Conservation (phyloP, 1,284 basidiomycete genomes). For the Xanthoconium separans region DNA sequence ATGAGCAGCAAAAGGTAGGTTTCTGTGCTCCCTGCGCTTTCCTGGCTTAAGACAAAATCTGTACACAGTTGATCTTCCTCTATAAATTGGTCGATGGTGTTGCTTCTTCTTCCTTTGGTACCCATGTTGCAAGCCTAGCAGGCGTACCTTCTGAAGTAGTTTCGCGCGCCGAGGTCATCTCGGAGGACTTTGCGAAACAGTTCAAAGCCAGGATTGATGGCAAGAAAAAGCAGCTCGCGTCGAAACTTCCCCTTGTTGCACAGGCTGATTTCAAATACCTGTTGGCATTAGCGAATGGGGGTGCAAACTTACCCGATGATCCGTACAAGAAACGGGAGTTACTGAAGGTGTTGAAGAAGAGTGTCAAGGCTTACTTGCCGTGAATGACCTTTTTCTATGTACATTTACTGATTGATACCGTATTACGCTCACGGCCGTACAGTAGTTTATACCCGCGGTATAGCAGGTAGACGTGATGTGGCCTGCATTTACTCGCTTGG, state of each 20-base stretch:
- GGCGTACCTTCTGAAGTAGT: constrained; percentile 83
- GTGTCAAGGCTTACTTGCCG: constrained; percentile 23
- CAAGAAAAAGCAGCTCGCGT: constrained; percentile 53
- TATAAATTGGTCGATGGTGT: constrained; percentile 91
- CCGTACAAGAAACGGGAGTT: constrained; percentile 51
- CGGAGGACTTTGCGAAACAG: constrained; percentile 83
- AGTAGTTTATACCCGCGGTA: constrained; percentile 17
- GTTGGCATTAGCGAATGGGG: constrained; percentile 54
- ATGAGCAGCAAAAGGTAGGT: constrained; percentile 79
- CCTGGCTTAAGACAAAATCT: neutral
- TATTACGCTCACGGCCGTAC: constrained; percentile 1
- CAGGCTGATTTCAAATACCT: constrained; percentile 90
- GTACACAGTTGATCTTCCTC: constrained; percentile 76
- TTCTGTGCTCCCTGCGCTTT: neutral
- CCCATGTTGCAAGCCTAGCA: constrained; percentile 86
- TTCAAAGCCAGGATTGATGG: constrained; percentile 77
- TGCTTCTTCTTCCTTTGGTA: constrained; percentile 91
- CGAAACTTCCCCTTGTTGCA: constrained; percentile 68
- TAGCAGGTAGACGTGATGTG: neutral
- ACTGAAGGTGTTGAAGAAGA: constrained; percentile 51
- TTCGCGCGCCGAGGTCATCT: constrained; percentile 82
- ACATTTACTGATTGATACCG: constrained; percentile 17
- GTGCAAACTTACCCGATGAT: constrained; percentile 50
- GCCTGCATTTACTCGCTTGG: neutral
- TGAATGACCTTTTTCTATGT: constrained; percentile 14